phyloP scores from a whole-genome alignment of 495 filamentous ascomycete species.

The Physcia stellaris region DNA sequence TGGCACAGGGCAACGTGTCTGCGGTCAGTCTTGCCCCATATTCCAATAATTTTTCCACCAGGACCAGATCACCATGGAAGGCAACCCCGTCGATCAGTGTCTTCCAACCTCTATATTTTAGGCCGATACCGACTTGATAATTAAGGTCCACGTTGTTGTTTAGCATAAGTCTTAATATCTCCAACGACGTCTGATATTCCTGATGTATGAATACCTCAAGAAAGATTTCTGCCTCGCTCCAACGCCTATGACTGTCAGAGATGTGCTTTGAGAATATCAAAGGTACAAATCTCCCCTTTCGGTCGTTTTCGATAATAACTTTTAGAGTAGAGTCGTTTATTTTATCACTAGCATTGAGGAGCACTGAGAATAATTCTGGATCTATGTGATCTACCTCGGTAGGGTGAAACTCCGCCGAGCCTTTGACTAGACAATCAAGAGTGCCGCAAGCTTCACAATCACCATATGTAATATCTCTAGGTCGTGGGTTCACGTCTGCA shows the following conservation, averaged over 20 bases:
- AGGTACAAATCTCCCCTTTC: not conserved
- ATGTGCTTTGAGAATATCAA: not conserved
- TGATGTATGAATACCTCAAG: not conserved
- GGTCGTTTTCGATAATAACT: too few species aligned
- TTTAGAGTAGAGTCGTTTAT: too few species aligned
- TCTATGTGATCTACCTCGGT: not conserved
- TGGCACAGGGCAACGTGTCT: not conserved
- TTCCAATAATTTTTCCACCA: not conserved
- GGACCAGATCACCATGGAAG: not conserved
- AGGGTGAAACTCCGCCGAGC: too few species aligned
- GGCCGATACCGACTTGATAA: too few species aligned
- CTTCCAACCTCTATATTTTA: too few species aligned
- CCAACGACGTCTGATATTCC: not conserved
- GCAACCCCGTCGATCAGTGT: slow-evolving; percentile 1
- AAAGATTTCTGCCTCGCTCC: not conserved
- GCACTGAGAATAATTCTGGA: not conserved
- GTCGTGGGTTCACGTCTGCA: not conserved
- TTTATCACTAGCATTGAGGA: too few species aligned
- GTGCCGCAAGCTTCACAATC: not conserved
- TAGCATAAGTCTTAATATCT: not conserved
- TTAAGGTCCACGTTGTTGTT: not conserved
- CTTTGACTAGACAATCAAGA: not conserved
- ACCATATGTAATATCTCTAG: rapidly evolving
- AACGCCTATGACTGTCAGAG: not conserved
- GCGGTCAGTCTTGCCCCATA: not conserved